phyloP scores from a whole-genome alignment of 2,329 filamentous ascomycete species.

The Venturia effusa region DNA sequence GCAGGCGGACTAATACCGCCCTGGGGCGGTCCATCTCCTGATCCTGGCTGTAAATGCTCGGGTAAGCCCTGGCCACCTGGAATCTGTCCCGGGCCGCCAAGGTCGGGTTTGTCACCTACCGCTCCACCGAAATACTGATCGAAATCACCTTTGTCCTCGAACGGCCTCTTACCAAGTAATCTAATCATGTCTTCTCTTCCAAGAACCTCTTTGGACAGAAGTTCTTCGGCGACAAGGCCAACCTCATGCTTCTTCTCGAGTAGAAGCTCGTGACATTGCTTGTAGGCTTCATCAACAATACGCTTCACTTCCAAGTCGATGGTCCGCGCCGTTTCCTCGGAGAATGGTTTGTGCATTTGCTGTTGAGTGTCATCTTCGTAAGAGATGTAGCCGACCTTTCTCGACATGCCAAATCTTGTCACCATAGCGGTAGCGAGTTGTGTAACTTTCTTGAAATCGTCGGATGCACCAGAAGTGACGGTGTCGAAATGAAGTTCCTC shows the following conservation, averaged over 20 bases:
- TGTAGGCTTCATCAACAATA: constrained; percentile 87
- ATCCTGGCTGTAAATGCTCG: background rate
- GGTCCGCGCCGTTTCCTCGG: constrained; percentile 80
- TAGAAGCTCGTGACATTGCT: constrained; percentile 76
- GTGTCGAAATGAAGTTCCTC: constrained; percentile 96
- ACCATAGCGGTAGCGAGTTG: constrained; percentile 96
- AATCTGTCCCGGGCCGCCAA: background rate
- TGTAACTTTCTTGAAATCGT: constrained; percentile 98
- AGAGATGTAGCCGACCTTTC: constrained; percentile 85
- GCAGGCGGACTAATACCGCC: constrained; percentile 2
- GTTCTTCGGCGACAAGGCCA: constrained; percentile 82
- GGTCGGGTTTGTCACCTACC: background rate
- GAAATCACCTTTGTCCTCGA: constrained; percentile 79
- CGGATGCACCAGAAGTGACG: constrained; percentile 86
- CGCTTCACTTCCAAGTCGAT: constrained; percentile 87
- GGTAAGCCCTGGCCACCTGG: constrained; percentile 4
- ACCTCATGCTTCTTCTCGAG: constrained; percentile 80
- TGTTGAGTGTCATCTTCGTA: constrained; percentile 75
- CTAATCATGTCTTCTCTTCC: constrained; percentile 86
- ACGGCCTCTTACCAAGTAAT: constrained; percentile 73
- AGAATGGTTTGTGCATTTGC: constrained; percentile 66
- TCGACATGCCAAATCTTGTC: constrained; percentile 97
- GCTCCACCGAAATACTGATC: constrained; percentile 66
- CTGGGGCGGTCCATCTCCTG: background rate
- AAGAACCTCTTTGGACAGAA: constrained; percentile 84